Evolutionary conservation across 495 filamentous ascomycete species (phyloP), one percentile per base, ranked within the genome.

Genomic region (Penicillium herquei): DNA sequence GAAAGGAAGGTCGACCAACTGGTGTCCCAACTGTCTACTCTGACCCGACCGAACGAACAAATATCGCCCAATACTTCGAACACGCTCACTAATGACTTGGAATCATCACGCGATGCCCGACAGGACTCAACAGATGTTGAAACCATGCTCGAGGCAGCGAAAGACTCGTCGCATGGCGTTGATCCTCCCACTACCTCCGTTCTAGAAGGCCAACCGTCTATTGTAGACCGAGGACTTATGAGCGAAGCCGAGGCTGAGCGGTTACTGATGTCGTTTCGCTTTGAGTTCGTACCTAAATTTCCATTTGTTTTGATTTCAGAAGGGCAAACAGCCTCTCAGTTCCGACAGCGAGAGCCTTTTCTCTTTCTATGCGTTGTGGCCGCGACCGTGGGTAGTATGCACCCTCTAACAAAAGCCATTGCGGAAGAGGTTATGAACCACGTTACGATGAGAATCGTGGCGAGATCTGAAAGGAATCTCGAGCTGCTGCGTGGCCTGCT

Each of bases 371-470:
- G 56, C 37, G 33, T 65, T 18, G 53, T 65, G 37, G 43, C 53
- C 17, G 63, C 59, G 41, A 56, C 59, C 9, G 59, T 65, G 16
- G 52, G 59, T 39, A 62, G 53, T 53, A 31, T 43, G 12, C 59
- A 59, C 26, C 53, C 56, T 48, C 54, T 65, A 21, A 53, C 56
- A 53, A 48, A 52, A 46, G 50, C 30, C 10, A 47, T 65, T 18
- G 32, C 46, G 7, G 63, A 65, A 37, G 63, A 65, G 48, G 60
- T 65, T 11, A 62, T 62, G 53, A 59, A 59, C 34, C 63, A 65
- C 16, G 46, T 65, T 43, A 62, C 55, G 1, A 43, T 52, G 33
- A 56, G 63, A 16, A 18, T 62, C 18, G 54, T 65, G 50, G 51
- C 16, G 50, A 49, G 51, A 14, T 62, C 59, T 7, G 63, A 65